Evolutionary conservation across 331 rosid species (phyloP), one percentile per base, ranked within the genome.

Genomic region (Acacia concinna): DNA sequence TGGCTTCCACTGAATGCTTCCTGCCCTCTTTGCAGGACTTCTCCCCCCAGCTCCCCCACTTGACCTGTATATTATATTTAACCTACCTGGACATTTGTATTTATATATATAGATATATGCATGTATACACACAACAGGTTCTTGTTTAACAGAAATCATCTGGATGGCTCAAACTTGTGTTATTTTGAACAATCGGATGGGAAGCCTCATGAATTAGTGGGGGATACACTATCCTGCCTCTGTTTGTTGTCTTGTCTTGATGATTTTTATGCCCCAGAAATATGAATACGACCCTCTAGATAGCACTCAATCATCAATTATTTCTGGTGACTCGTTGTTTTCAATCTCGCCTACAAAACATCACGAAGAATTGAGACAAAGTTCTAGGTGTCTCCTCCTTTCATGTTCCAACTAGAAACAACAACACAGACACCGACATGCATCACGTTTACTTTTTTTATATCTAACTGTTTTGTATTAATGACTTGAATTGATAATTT

Each of bases 11-110:
- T 89, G 70, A 86, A 88, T 20, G 90, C 95, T 0, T 84, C 97
- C 0, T 90, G 96, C 74, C 97, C 90, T 0, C 81, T 86, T 44
- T 92, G 97, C 79, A 66, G 93, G 68, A 90, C 86, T 41, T 84
- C 88, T 68, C 92, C 92, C 9, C 1, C 78, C 8, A 23, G 0
- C 28, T 52, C 60, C 21, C 60, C 9, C 60, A 1, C 28, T 52
- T 52, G 60, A 52, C 28, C 59, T 51, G 9, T 51, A 5, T 1
- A 0, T 28, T 49, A 18, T 5, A 5, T 49, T 20, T 49, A 49
- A 49, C 57, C 21, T 5, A 17, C 18, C 20, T 14, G 20, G 0
- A 49, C 56, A 49, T 17, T 49, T 44, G 14, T 4, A 18, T 46
- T 0, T 46, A 46, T 46, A 13, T 15, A 3, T 46, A 6, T 47